Base-by-base conservation (phyloP, 2,329 filamentous ascomycete species). In the Epichloe baconii region DNA sequence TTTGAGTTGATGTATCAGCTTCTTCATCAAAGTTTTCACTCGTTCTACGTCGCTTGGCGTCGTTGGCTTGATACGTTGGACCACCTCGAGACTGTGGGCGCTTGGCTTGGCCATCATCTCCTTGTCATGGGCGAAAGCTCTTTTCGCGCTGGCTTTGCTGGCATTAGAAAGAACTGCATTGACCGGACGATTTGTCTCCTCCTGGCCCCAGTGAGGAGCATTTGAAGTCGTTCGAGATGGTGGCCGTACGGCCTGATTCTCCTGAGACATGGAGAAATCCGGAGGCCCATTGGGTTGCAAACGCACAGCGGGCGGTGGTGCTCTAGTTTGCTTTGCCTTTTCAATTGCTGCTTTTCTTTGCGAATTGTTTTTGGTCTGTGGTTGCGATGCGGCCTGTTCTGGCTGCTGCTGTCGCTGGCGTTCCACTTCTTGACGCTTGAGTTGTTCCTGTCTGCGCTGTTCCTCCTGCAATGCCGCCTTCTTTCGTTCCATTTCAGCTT, bases 401-500 rank as follows among this genome's bases (percentile, higher is more conserved):
- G 77, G 75, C 52, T 83, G 76, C 56, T 77, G 75, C 51, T 83
- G 76, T 56, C 75, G 78, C 58, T 82, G 79, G 41, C 74, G 75
- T 55, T 85, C 81, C 15, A 71, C 70, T 56, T 88, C 83, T 49
- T 78, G 74, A 50, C 78, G 78, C 31, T 72, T 72, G 56, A 77
- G 72, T 54, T 77, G 71, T 51, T 84, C 80, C 54, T 79, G 75
- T 47, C 70, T 77, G 51, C 72, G 73, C 59, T 85, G 79, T 57
- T 86, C 83, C 54, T 85, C 82, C 57, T 84, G 82, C 17, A 71
- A 66, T 5, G 78, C 80, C 46, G 79, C 79, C 53, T 85, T 78
- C 68, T 89, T 88, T 46, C 85, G 82, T 63, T 95, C 88, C 36
- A 86, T 71, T 59, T 94, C 87, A 15, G 82, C 78, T 67, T 94